Evolutionary conservation across 1,284 basidiomycete genomes (phyloP), one percentile per base, ranked within the genome.

Genomic region (Rhodotorula sp.): DNA sequence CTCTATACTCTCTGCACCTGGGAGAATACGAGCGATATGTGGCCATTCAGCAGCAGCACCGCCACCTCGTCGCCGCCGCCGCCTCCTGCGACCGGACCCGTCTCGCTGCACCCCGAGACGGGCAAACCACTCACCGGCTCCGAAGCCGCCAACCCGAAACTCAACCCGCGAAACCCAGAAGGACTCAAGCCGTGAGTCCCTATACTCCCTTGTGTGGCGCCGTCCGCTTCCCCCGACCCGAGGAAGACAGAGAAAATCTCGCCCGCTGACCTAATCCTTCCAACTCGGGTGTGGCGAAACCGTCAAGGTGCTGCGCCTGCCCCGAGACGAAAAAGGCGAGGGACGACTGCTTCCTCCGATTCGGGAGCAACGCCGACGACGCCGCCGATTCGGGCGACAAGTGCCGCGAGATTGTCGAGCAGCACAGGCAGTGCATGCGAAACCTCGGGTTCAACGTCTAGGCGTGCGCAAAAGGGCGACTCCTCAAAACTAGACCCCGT

Each of bases 301-400:
- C 38, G 2, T 43, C 1, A 43, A 14, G 84, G 64, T 98, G 95
- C 80, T 98, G 95, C 79, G 95, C 95, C 59, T 99, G 95, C 81
- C 93, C 94, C 19, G 87, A 94, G 77, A 97, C 94, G 1, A 99
- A 99, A 82, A 87, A 89, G 12, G 86, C 86, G 38, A 86, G 95
- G 49, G 95, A 99, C 82, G 90, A 94, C 77, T 99, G 95, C 83
- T 97, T 97, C 85, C 84, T 98, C 76, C 87, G 88, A 74, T 81
- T 80, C 60, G 82, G 82, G 10, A 86, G 85, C 76, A 87, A 88
- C 77, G 82, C 88, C 12, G 86, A 87, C 54, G 79, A 80, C 64
- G 74, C 77, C 48, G 76, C 77, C 48, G 87, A 88, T 73, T 90
- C 89, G 23, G 85, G 87, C 69, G 87, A 88, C 70, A 89, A 89